Base-by-base conservation (phyloP, 257 asterid species). In the Echium plantagineum region DNA sequence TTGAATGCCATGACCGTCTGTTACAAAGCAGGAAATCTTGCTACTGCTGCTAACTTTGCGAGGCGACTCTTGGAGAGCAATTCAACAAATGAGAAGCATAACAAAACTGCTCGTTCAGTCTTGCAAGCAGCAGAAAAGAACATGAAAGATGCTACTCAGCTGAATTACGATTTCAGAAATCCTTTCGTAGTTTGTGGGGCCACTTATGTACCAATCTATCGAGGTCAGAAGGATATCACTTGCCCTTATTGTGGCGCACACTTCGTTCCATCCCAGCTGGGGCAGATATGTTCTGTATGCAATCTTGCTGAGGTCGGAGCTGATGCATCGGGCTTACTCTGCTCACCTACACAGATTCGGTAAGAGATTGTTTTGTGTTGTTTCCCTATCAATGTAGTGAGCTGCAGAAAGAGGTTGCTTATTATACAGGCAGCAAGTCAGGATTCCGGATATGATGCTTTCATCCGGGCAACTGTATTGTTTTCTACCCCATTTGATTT, bases 151-250 rank as follows among this genome's bases (percentile, higher is more conserved):
- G 77, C 81, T 3, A 60, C 82, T 0, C 77, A 81, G 63, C 68
- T 86, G 57, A 86, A 83, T 52, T 86, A 83, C 6, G 91, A 86
- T 53, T 83, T 79, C 61, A 72, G 89, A 66, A 86, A 86, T 59
- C 87, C 86, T 4, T 79, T 86, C 10, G 85, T 81, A 2, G 66
- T 83, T 15, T 86, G 95, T 74, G 91, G 86, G 42, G 86, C 87
- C 49, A 83, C 89, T 1, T 75, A 81, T 22, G 76, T 72, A 26
- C 95, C 89, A 0, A 86, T 86, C 54, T 83, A 83, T 65, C 48
- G 78, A 15, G 91, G 89, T 19, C 89, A 83, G 68, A 81, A 62
- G 65, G 86, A 79, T 49, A 78, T 77, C 9, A 71, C 78, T 48
- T 86, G 95, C 69, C 85, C 91, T 0, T 86, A 81, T 67, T 86